Conservation (phyloP, 805 yeast genomes). For the Pichia californica region DNA sequence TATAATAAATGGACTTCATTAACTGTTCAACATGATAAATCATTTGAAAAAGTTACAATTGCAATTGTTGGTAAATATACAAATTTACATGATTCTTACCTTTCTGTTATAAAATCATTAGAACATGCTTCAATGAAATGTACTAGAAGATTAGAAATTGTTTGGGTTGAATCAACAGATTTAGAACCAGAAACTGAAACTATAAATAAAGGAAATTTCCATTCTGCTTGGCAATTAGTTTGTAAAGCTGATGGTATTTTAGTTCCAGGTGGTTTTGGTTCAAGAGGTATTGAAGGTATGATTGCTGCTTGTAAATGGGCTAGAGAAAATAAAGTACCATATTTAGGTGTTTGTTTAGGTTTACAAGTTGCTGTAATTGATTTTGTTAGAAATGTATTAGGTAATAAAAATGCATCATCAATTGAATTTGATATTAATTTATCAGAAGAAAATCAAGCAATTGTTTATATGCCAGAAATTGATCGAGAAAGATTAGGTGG, state of each 20-base stretch:
- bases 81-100: constrained; percentile 87
- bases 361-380: constrained; percentile 96
- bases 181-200: constrained; percentile 69
- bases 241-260: constrained; percentile 94
- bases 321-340: constrained; percentile 91
- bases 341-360: constrained; percentile 95
- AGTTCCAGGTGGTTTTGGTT: constrained; percentile 98
- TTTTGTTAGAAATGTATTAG: constrained; percentile 75
- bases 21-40: constrained; percentile 74
- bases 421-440: constrained; percentile 71
- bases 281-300: constrained; percentile 98
- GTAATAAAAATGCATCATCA: constrained; percentile 62
- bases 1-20: constrained; percentile 73
- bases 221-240: constrained; percentile 91
- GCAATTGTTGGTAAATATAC: constrained; percentile 98
- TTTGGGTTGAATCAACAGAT: constrained; percentile 94
- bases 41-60: constrained; percentile 82
- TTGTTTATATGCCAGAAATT: constrained; percentile 97
- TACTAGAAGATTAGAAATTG: constrained; percentile 73
- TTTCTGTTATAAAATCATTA: constrained; percentile 89
- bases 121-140: constrained; percentile 95
- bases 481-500: constrained; percentile 96
- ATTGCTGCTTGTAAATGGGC: constrained; percentile 95
- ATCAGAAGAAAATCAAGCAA: constrained; percentile 61
- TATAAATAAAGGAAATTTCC: constrained; percentile 67